These are phyloP conservation scores for Phaseolus coccineus DNA, from an alignment of 331 rosid species.

Conservation along the genomic window DNA sequence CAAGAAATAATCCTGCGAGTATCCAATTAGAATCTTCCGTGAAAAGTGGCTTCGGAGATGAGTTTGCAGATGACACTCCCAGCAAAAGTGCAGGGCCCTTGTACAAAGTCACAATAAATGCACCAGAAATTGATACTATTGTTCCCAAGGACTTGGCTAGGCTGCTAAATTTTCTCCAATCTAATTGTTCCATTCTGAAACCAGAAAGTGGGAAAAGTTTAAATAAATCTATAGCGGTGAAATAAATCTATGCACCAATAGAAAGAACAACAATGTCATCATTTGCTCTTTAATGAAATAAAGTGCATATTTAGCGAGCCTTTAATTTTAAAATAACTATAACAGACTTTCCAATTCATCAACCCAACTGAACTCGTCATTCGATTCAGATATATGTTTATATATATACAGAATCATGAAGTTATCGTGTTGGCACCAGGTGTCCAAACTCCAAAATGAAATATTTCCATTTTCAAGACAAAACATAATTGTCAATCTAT, in stretches of 20 bases:
- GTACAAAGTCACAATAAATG: conserved; percentile 76
- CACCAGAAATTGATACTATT: conserved; percentile 70
- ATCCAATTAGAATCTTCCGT: conserved; percentile 68
- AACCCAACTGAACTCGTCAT: not conserved
- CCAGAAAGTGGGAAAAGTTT: conserved; percentile 41
- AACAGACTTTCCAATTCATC: conserved; percentile 23
- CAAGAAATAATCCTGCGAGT: conserved; percentile 69
- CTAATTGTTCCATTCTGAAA: conserved; percentile 75
- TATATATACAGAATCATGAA: not conserved
- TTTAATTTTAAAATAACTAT: not conserved
- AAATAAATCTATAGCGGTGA: not conserved
- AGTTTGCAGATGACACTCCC: conserved; percentile 47
- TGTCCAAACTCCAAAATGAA: conserved; percentile 28
- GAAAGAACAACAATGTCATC: conserved; percentile 19
- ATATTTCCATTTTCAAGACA: conserved; percentile 35
- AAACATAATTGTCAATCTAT: conserved; percentile 4
- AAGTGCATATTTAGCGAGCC: conserved; percentile 12
- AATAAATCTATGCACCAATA: not conserved
- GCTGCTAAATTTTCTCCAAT: conserved; percentile 66
- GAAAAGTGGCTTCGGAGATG: conserved; percentile 48
- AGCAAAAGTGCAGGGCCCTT: conserved; percentile 70
- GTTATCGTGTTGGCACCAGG: not conserved
- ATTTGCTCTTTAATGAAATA: conserved; percentile 7
- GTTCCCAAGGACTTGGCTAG: conserved; percentile 74
- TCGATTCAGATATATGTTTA: conserved; percentile 19